Base-by-base conservation (phyloP, 106 monocot genomes). In the Apostasia shenzhenica region DNA sequence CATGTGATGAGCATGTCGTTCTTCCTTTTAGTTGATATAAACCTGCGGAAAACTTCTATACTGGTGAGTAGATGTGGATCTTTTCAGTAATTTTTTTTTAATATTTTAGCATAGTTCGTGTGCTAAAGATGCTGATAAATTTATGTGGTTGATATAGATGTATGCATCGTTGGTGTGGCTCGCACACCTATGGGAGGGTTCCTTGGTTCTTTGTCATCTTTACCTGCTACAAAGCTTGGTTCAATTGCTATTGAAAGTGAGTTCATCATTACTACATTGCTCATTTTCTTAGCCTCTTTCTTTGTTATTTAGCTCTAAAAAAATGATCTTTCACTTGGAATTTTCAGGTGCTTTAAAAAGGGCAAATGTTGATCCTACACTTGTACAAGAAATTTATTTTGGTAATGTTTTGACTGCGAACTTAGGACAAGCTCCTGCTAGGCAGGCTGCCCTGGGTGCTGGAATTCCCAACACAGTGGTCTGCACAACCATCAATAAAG, bases 331-430 rank as follows among this genome's bases (percentile, higher is more conserved):
- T 70, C 45, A 41, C 47, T 70, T 45, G 37, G 13, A 54, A 57
- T 71, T 47, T 59, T 43, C 75, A 99, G 99, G 75, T 76, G 89
- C 99, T 71, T 82, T 99, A 67, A 75, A 78, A 63, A 85, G 81
- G 60, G 99, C 99, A 70, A 90, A 82, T 73, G 70, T 99, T 63
- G 93, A 93, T 73, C 93, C 92, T 76, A n/a, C 81, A 63, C 85
- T 87, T 58, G 93, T 99, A n/a, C 90, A 99, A 73, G 99, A 99
- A 67, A 93, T 99, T 41, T 85, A 77, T 74, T 99, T 93, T 88
- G 99, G 99, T n/a, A 99, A 99, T 81, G 99, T 99, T 65, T 74
- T 99, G 67, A 99, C 81, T 80, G 92, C 99, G 26, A 99, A 99
- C 77, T 72, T 99, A 79, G 99, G 99, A 1, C 99, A 99, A 61